Percentiles rank a stretch among this genome's conserved stretches.
Evolutionary conservation across 2,329 filamentous ascomycete species (phyloP).

Genomic region (Fusarium multiceps): DNA sequence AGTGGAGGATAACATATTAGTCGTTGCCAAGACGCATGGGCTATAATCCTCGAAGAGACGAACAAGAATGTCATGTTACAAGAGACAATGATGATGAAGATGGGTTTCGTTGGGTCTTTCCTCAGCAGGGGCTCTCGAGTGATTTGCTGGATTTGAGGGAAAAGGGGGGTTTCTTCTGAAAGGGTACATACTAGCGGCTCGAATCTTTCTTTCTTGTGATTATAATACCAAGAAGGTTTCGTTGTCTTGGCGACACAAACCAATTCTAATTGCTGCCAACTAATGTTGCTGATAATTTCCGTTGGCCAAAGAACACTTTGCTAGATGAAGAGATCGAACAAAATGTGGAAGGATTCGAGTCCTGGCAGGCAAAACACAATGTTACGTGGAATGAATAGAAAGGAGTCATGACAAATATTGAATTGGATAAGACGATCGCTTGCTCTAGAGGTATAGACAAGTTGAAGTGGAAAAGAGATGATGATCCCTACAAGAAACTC

Average conservation of each 20-base stretch:
- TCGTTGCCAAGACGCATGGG: slow-evolving; percentile 3
- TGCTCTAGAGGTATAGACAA: slow-evolving; percentile 46
- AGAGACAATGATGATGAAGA: slow-evolving; percentile 42
- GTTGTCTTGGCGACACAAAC: slow-evolving; percentile 16
- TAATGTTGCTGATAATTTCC: slow-evolving; percentile 3
- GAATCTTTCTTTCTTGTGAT: slow-evolving; percentile 32
- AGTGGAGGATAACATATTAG: slow-evolving; percentile 12
- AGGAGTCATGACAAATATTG: slow-evolving; percentile 24
- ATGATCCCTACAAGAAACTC: slow-evolving; percentile 36
- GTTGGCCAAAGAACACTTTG: slow-evolving; percentile 18
- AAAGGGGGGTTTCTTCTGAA: slow-evolving; percentile 17
- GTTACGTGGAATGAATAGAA: background rate
- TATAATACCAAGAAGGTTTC: slow-evolving; percentile 27
- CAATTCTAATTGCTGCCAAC: slow-evolving; percentile 3
- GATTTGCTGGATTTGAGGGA: slow-evolving; percentile 31
- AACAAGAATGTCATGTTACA: slow-evolving; percentile 40
- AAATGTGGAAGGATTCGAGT: background rate
- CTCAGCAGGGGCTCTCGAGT: slow-evolving; percentile 30
- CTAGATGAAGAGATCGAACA: background rate
- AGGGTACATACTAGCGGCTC: slow-evolving; percentile 40
- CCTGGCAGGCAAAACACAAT: background rate
- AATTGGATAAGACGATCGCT: slow-evolving; percentile 40
- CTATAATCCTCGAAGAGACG: slow-evolving; percentile 20
- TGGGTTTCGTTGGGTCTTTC: slow-evolving; percentile 23
- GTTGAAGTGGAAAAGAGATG: slow-evolving; percentile 23